Evolutionary conservation across 257 asterid species (phyloP), one percentile per base, ranked within the genome.

Genomic region (Catharanthus roseus): DNA sequence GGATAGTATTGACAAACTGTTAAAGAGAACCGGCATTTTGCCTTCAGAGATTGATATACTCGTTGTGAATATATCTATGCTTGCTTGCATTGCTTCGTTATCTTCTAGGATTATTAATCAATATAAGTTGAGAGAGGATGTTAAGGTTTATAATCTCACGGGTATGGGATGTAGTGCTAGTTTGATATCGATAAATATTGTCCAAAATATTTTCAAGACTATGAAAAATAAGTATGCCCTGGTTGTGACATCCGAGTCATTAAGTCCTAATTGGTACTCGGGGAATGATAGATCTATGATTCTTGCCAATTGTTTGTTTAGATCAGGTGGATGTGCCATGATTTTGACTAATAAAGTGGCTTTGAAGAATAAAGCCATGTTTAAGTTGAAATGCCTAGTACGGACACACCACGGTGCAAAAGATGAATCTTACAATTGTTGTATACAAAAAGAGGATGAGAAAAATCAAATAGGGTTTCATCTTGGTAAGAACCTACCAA

Each of bases 81-180:
- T 91, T 11, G 81, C 96, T 34, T 58, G 82, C 0, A 0, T 70
- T 11, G 97, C 99, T 2, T 91, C 96, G 0, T 69, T 89, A 5
- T 58, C 97, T 0, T 41, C 93, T 0, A 75, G 95, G 41, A 86
- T 91, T 41, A 80, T 93, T 62, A 87, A 89, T 45, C 47, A 8
- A 0, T 91, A 84, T 76, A 82, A 83, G 76, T 65, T 91, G 95
- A 78, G 88, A 2, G 89, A 85, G 0, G 90, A 86, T 24, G 49
- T 91, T 21, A 93, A 93, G 88, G 85, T 84, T 11, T 93, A 91
- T 12, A 91, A 89, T 58, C 82, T 93, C 56, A 83, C 96, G 0
- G 96, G 96, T 0, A 93, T 93, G 99, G 99, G 99, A 1, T 93
- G 97, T 54, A 88, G 96, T 76, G 99, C 97, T 0, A 93, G 99